Base-by-base conservation (phyloP, 2,329 filamentous ascomycete species). In the Cryphonectria carpinicola region DNA sequence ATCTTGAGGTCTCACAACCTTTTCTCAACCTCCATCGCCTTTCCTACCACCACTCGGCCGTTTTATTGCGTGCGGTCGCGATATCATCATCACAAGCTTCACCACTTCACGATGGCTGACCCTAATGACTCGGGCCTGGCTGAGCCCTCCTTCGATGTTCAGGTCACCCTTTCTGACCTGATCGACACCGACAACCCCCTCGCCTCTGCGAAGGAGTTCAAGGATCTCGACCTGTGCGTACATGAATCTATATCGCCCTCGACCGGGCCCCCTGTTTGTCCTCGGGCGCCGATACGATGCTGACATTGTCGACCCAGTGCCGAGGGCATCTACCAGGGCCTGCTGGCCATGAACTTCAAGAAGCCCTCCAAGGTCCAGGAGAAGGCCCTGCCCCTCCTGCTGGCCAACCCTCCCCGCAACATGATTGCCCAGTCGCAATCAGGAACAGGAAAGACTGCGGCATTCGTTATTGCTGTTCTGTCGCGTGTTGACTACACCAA, bases 401-500 rank as follows among this genome's bases (percentile, higher is more conserved):
- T 99, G 74, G 84, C 88, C 76, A 86, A 97, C 78, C 95, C 96
- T n/a, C 92, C 95, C 0, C 87, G 87, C 74, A 98, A 98, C 82
- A 92, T 99, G 88, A 95, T 99, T 78, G 96, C 95, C 4, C 96
- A 99, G 82, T 99, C 96, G n/a, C 96, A 99, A 81, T 99, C 96
- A 2, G 96, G 96, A 76, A 99, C 96, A 28, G 96, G 96, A 78
- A 99, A 99, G 86, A 99, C 96, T 0, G 96, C 95, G 28, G 96
- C 96, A 32, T 99, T 99, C 80, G 93, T 96, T 62, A 91, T 97
- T 73, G 97, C 97, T 72, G 92, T 97, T 72, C 87, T 99, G 56
- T 93, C 93, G 71, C 93, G 96, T 73, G 83, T 98, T 78, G 94
- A 99, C 78, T 88, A 95, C 71, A 84, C 78, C 66, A 86, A 88